A percentile compares a stretch with the other conserved stretches of the same genome.
Conservation (phyloP, 169 alveolate genomes). For the Amoebophrya sp. region DNA sequence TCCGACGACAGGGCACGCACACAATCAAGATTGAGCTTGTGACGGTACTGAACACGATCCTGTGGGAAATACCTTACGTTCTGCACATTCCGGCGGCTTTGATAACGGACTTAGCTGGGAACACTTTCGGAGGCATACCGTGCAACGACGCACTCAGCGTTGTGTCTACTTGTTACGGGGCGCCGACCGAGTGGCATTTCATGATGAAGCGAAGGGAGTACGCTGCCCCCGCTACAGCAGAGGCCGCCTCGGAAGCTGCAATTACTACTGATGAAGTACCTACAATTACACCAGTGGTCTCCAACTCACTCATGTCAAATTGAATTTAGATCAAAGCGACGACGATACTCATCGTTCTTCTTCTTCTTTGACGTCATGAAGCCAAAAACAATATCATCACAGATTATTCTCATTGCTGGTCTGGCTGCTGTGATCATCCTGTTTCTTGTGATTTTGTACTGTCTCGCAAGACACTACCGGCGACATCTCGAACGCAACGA, state of each 20-base stretch:
- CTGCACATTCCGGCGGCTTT: not conserved
- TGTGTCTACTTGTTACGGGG: constrained; percentile 22
- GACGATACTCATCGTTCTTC: not conserved
- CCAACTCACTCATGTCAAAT: too few species aligned
- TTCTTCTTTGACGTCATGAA: not conserved
- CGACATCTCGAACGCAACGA: not conserved
- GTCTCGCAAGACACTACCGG: not conserved
- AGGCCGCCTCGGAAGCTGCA: too few species aligned
- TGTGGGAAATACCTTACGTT: not conserved
- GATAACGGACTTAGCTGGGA: not conserved
- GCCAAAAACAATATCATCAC: not conserved
- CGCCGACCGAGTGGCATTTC: not conserved
- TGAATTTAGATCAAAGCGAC: not conserved
- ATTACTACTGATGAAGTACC: too few species aligned
- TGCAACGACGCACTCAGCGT: not conserved
- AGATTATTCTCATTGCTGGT: not conserved
- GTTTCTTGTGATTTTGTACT: not conserved
- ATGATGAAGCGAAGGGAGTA: not conserved
- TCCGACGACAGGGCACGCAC: not conserved
- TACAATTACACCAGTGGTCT: too few species aligned
- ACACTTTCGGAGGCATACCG: not conserved
- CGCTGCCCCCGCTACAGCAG: not conserved
- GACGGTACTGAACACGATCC: not conserved
- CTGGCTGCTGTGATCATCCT: not conserved
- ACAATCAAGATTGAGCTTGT: not conserved